These are phyloP conservation scores for Pseudomicrostroma phylloplanum DNA, from an alignment of 1,284 basidiomycete genomes.

Conservation along the genomic window DNA sequence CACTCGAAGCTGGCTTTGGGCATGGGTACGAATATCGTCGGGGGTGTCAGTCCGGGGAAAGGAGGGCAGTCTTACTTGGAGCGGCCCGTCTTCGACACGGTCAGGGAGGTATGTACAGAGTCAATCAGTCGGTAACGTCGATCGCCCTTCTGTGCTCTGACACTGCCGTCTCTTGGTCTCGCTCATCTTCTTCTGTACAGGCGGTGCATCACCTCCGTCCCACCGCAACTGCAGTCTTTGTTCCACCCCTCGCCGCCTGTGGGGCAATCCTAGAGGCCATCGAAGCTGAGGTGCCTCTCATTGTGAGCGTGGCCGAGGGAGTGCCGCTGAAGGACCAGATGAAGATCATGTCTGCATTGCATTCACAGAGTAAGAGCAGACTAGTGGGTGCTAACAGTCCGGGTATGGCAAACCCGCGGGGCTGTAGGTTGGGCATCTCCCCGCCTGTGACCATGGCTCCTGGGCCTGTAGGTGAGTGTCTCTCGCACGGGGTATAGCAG, in stretches of 20 bases:
- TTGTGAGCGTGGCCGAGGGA: constrained; percentile 36
- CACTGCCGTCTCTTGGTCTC: no score
- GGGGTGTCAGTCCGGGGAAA: constrained; percentile 29
- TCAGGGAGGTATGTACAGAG: constrained; percentile 16
- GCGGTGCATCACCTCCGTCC: constrained; percentile 19
- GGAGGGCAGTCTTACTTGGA: constrained; percentile 23
- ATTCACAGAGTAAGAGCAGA: constrained; percentile 26
- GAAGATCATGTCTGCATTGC: constrained; percentile 28
- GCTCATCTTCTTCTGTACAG: background rate
- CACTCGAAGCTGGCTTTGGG: constrained; percentile 28
- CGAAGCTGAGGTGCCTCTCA: constrained; percentile 29
- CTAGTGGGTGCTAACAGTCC: constrained; percentile 35
- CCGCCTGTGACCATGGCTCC: constrained; percentile 26
- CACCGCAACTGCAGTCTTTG: constrained; percentile 34
- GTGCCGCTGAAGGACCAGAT: constrained; percentile 35
- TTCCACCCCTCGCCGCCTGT: constrained; percentile 29
- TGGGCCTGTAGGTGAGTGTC: constrained; percentile 16
- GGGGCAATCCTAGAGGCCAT: constrained; percentile 40
- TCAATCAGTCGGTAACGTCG: background rate
- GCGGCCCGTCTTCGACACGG: constrained; percentile 26
- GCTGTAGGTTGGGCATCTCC: constrained; percentile 30
- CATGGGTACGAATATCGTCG: constrained; percentile 38
- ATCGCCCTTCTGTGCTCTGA: background rate
- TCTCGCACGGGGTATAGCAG: background rate
- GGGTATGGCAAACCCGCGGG: constrained; percentile 13